Evolutionary conservation across 257 asterid species (phyloP), one percentile per base, ranked within the genome.

Genomic region (Plantago major): DNA sequence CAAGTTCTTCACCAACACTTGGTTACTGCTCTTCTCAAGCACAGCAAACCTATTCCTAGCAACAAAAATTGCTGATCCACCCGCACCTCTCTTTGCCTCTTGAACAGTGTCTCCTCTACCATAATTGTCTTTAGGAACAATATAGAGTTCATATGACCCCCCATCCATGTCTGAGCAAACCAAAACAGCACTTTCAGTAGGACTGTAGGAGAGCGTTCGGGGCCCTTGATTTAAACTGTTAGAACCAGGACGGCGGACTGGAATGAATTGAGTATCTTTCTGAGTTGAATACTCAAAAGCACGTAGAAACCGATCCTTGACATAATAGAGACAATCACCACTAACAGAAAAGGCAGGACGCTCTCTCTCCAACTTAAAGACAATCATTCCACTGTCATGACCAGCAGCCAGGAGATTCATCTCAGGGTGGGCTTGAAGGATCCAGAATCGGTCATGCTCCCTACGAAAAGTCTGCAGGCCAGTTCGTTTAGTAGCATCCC

Each of bases 401-500:
- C 99, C 99, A 58, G 97, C 97, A 44, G 99, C 99, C 50, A 93
- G 81, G 67, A 93, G 96, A 76, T 85, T 93, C 95, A 87, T 84
- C 84, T 93, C 99, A n/a, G 99, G 99, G 63, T 93, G 99, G 60
- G 92, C 89, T 17, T 95, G 16, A 55, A 93, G 95, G 75, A 85
- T 87, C 99, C 99, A 93, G 79, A 93, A 93, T 60, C 99, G 74
- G 74, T 93, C 99, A 55, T 89, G 95, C 79, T 93, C 99, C 79
- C 99, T 73, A 12, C 97, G 88, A 63, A 93, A 93, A 43, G 97
- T 93, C 73, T 93, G 99, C 78, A 93, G 72, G 56, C 97, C 96
- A 51, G 99, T 93, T 72, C 99, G 79, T 74, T 93, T 93, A 9
- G 99, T 89, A 60, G 97, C 95, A 78, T 93, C 99, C 99, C 99